phyloP scores from a whole-genome alignment of 176 grass and related monocot species.

The Oryza rufipogon region DNA sequence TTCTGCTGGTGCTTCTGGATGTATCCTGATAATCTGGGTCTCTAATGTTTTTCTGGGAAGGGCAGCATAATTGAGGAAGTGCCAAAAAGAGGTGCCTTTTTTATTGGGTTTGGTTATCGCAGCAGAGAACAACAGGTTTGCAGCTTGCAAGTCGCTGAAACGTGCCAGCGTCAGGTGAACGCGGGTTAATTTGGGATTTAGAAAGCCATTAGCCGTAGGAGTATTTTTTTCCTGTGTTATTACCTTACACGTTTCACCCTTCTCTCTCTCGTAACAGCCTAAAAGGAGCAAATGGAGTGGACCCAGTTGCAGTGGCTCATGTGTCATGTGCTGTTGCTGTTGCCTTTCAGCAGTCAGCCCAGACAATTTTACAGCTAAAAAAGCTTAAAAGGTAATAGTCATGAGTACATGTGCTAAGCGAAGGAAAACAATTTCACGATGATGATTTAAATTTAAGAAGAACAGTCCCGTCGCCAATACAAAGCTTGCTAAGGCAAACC shows the following conservation, averaged over 20 bases:
- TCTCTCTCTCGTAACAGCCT: too few relatives aligned
- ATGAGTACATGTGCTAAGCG: not conserved
- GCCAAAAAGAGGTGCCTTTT: not conserved
- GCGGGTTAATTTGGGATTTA: not conserved
- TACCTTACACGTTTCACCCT: not conserved
- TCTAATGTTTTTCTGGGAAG: too few relatives aligned
- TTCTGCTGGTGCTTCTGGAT: too few relatives aligned
- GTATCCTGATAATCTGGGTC: too few relatives aligned
- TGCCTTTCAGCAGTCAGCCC: not conserved
- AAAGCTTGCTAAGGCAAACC: not conserved
- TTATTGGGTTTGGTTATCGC: not conserved
- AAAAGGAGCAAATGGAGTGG: not conserved
- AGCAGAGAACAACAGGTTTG: not conserved
- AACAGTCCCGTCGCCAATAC: not conserved
- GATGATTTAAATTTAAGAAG: not conserved
- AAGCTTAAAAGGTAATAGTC: not conserved
- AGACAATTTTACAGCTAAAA: not conserved
- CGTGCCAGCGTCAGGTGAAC: constrained; percentile 1
- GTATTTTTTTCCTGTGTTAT: not conserved
- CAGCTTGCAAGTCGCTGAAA: not conserved
- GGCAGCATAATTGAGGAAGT: not conserved
- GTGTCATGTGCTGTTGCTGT: not conserved
- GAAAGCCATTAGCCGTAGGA: not conserved
- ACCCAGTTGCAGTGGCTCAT: not conserved
- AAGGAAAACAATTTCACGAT: not conserved